Percentiles rank a stretch among this genome's conserved stretches.
These are phyloP conservation scores for Yamadazyma taylorii DNA, from an alignment of 1,139 yeast genomes.

Conservation along the genomic window DNA sequence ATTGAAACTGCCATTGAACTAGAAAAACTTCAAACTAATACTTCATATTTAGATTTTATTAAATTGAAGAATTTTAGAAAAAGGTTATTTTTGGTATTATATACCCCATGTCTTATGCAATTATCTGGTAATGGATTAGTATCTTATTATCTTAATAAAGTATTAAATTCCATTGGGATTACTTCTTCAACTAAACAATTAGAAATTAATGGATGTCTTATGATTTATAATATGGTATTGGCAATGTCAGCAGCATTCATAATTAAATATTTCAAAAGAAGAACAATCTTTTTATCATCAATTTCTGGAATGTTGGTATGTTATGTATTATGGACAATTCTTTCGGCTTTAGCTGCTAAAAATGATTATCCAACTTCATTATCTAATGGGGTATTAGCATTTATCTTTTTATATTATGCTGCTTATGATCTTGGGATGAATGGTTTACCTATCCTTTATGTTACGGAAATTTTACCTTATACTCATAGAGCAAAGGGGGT, in stretches of 20 bases:
- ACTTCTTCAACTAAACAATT: slow-evolving; percentile 44
- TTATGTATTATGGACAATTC: slow-evolving; percentile 39
- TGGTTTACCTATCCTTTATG: slow-evolving; percentile 56
- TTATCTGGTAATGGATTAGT: slow-evolving; percentile 54
- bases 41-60: slow-evolving; percentile 59
- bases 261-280: slow-evolving; percentile 38
- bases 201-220: slow-evolving; percentile 46
- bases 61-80: slow-evolving; percentile 42
- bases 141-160: slow-evolving; percentile 50
- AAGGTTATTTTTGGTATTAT: slow-evolving; percentile 38
- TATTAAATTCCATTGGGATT: slow-evolving; percentile 50
- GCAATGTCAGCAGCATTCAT: slow-evolving; percentile 30
- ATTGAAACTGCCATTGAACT: slow-evolving; percentile 17
- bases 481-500: slow-evolving; percentile 53
- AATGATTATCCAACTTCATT: slow-evolving; percentile 33
- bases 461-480: slow-evolving; percentile 49
- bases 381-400: slow-evolving; percentile 46
- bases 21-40: slow-evolving; percentile 30
- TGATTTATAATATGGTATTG: slow-evolving; percentile 41
- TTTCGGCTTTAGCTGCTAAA: slow-evolving; percentile 36
- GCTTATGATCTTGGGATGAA: slow-evolving; percentile 57
- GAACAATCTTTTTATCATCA: slow-evolving; percentile 44
- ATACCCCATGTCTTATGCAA: slow-evolving; percentile 42
- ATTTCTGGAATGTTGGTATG: slow-evolving; percentile 36
- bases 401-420: slow-evolving; percentile 43